Conservation (phyloP, 306 rosid genomes). For the Pterocarpus macrocarpus region DNA sequence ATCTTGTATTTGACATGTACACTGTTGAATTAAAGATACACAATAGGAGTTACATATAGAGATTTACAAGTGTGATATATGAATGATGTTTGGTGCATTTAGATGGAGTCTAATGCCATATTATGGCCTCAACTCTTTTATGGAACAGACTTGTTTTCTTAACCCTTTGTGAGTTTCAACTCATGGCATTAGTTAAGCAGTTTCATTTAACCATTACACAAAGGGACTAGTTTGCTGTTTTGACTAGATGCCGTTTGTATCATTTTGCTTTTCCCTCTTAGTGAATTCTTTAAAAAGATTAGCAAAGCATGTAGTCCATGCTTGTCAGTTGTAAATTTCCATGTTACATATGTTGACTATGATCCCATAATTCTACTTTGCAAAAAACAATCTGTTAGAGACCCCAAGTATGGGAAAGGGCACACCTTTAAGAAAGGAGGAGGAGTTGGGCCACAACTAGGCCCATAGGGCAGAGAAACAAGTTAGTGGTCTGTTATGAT, state of each 20-base stretch:
- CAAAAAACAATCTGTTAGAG: background rate
- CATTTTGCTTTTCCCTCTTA: background rate
- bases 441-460: too few relatives aligned
- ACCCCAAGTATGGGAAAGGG: too few relatives aligned
- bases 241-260: background rate
- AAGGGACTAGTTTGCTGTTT: slow-evolving; percentile 13
- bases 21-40: slow-evolving; percentile 60
- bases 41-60: slow-evolving; percentile 31
- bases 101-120: background rate
- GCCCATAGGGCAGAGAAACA: too few relatives aligned
- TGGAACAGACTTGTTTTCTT: slow-evolving; percentile 5
- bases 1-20: slow-evolving; percentile 89
- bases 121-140: background rate
- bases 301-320: slow-evolving; percentile 1
- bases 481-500: too few relatives aligned
- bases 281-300: background rate
- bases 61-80: background rate
- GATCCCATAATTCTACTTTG: slow-evolving; percentile 5
- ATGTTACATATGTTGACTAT: slow-evolving; percentile 8
- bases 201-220: slow-evolving; percentile 18
- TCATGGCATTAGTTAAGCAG: background rate
- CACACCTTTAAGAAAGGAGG: too few relatives aligned
- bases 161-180: slow-evolving; percentile 8
- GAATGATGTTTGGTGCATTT: slow-evolving; percentile 7
- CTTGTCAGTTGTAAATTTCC: slow-evolving; percentile 18